Base-by-base conservation (phyloP, 2,329 filamentous ascomycete genomes). In the Ilyonectria destructans region DNA sequence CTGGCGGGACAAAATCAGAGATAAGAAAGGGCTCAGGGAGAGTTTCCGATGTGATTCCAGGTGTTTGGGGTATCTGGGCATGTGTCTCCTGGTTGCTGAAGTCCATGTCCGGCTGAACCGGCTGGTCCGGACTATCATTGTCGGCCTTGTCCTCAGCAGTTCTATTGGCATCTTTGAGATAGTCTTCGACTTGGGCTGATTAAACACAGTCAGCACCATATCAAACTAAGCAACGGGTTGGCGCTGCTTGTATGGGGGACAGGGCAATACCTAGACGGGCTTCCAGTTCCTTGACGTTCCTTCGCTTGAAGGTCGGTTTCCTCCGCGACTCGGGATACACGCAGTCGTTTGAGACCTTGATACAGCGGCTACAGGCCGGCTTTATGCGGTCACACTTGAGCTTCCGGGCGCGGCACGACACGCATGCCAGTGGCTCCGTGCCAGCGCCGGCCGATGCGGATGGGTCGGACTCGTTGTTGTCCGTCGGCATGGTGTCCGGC, bases 211-310 rank as follows among this genome's bases (percentile, higher is more conserved):
- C 31, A 75, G 73, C 49, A 52, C 58, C 35, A 21, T 29, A 49
- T 65, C 17, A 2, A 8, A 43, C 40, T 15, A 31, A 40, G 40
- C 23, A 63, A 19, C 19, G 45, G 45, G 7, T 19, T 54, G n/a
- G 12, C 45, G 43, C n/a, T 33, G 33, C 21, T 29, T 19, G 51
- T 26, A 7, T 17, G 17, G 43, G 43, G 29, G 13, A 45, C 15
- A 29, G 46, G n/a, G 26, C 58, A 85, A 72, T 89, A 96, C 93
- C 93, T 78, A 98, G 84, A 77, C 96, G 89, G 71, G 94, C 94
- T 81, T 98, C 96, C 65, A 98, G 85, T 78, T 96, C 92, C 83
- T 93, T 96, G 69, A 97, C 95, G 80, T 97, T 97, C 72, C 93
- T 91, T 76, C 95, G 87, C 84, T 97, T 97, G 21, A 93, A 92